Evolutionary conservation across 2,329 filamentous ascomycete species (phyloP).

Genomic region (Ophiostoma novo-ulmi): DNA sequence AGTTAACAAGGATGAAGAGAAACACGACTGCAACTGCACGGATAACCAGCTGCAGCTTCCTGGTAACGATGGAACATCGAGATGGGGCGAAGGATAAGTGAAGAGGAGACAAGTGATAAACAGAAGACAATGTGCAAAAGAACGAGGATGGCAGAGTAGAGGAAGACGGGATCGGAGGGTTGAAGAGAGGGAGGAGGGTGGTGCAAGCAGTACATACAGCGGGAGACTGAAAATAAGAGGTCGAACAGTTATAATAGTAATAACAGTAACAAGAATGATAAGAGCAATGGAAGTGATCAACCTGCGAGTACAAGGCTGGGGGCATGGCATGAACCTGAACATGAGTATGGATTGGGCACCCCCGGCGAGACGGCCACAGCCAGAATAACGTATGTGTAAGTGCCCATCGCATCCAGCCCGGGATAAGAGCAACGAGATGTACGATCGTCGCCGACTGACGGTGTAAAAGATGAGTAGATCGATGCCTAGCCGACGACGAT

Average conservation of each 20-base stretch:
- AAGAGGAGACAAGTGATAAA: not conserved
- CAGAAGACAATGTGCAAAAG: not conserved
- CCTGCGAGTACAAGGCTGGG: not conserved
- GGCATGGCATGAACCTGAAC: not conserved
- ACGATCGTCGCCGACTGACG: not conserved
- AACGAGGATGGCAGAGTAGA: not conserved
- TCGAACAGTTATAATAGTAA: not conserved
- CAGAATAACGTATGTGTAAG: not conserved
- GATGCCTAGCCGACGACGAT: not conserved
- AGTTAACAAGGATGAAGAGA: not conserved
- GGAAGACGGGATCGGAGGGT: not conserved
- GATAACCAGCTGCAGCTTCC: not conserved
- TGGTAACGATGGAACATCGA: not conserved
- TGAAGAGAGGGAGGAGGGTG: slow-evolving; percentile 5
- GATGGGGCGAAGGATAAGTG: slow-evolving; percentile 8
- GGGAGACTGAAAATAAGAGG: not conserved
- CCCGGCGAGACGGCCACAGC: not conserved
- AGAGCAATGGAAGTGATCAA: not conserved
- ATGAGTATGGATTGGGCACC: not conserved
- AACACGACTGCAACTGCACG: not conserved
- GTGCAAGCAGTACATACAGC: not conserved
- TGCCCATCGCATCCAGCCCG: slow-evolving; percentile 1
- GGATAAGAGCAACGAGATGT: not conserved
- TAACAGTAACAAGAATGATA: not conserved
- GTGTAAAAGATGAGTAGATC: not conserved